These are phyloP conservation scores for Malbranchea cinnamomea DNA, from an alignment of 2,329 filamentous ascomycete species.

Conservation along the genomic window DNA sequence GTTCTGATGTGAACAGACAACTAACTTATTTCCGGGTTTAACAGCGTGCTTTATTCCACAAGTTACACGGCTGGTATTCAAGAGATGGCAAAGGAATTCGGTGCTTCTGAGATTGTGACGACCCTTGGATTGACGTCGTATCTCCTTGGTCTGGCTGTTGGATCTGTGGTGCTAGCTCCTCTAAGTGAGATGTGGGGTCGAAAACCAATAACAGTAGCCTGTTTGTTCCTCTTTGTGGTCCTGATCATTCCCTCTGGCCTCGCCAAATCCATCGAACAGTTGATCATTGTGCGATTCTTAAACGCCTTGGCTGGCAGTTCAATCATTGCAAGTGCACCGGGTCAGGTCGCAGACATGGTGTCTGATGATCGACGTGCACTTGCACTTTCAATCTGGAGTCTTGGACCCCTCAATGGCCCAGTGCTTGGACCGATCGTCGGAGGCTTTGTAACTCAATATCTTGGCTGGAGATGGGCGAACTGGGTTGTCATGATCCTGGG, in stretches of 20 bases:
- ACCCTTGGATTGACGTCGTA: slow-evolving; percentile 69
- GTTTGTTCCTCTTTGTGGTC: slow-evolving; percentile 48
- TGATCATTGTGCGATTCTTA: slow-evolving; percentile 62
- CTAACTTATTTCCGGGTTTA: slow-evolving; percentile 10
- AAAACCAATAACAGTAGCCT: slow-evolving; percentile 48
- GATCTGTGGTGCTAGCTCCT: slow-evolving; percentile 59
- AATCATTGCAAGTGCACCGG: slow-evolving; percentile 71
- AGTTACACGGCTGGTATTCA: slow-evolving; percentile 60
- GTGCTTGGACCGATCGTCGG: slow-evolving; percentile 56
- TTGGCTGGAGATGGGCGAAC: slow-evolving; percentile 80
- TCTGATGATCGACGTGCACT: slow-evolving; percentile 63
- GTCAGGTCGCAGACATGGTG: slow-evolving; percentile 72
- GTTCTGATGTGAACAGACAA: not conserved
- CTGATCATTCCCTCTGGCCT: slow-evolving; percentile 59
- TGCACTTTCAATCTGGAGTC: slow-evolving; percentile 69
- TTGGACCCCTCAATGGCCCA: slow-evolving; percentile 71
- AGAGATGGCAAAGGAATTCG: slow-evolving; percentile 54
- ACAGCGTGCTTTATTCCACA: slow-evolving; percentile 56
- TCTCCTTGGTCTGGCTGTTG: slow-evolving; percentile 56
- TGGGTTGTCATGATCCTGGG: slow-evolving; percentile 66
- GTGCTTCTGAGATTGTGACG: slow-evolving; percentile 41
- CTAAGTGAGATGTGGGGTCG: slow-evolving; percentile 36
- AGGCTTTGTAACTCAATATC: slow-evolving; percentile 53
- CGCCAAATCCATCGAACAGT: slow-evolving; percentile 49
- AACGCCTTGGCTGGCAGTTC: slow-evolving; percentile 60